Base-by-base conservation (phyloP, 192 early-diverging fungal species). In the Coemansia sp. region DNA sequence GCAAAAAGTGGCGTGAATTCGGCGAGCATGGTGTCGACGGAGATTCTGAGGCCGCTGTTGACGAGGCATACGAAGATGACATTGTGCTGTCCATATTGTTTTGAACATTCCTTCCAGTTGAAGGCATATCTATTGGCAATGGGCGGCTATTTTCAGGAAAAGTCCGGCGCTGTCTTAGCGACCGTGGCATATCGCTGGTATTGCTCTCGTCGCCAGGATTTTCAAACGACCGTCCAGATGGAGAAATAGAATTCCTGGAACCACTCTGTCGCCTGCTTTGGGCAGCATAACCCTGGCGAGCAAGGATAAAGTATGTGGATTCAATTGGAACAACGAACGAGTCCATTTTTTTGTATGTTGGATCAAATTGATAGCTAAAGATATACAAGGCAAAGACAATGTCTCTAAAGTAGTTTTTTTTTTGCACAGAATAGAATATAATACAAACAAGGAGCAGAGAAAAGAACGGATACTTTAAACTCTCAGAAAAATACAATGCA, bases 211-310 rank as follows among this genome's bases (percentile, higher is more conserved):
- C 41, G 13, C 17, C 14, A 15, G 21, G 24, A 11, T 39, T 19
- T 33, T 44, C 50, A n/a, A 27, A 24, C n/a, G 64, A 46, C 24
- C 38, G 22, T 53, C 43, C n/a, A 9, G 24, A 39, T 10, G 39
- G 50, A 1, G 51, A 38, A 30, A 38, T 27, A 9, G 55, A 54
- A 23, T 13, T 43, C 15, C 62, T 52, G 24, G 14, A 17, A 13
- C n/a, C 57, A 9, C 62, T 40, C 15, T 61, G 62, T 14, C 71
- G 66, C 47, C 71, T 55, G 30, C 55, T 53, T 48, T 74, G 71
- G 0, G 71, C 71, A 9, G 62, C 57, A 58, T 68, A 68, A 1
- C 71, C 71, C 53, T 74, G 71, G 44, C 71, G 71, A 30, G 57
- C 61, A 30, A 74, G 42, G 9, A 74, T 47, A 43, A 60, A 23